Base-by-base conservation (phyloP, 2,329 filamentous ascomycete species). In the Cercospora zeae-maydis region DNA sequence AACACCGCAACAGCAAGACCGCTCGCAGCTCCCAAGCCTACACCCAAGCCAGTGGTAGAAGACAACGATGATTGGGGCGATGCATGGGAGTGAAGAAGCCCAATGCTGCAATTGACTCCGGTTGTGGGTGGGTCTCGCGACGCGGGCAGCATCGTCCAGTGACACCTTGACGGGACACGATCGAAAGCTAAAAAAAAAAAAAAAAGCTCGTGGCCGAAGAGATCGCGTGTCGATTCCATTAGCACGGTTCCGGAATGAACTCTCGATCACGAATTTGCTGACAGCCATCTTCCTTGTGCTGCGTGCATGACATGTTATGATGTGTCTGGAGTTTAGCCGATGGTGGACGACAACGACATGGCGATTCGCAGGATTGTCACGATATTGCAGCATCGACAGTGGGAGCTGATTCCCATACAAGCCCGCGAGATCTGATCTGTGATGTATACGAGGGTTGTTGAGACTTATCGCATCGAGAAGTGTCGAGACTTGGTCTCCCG, bases 21-120 rank as follows among this genome's bases (percentile, higher is more conserved):
- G 24, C 42, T 49, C 72, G 37, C 52, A 14, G 66, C 36, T 42
- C 54, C 58, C n/a, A 67, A 69, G 53, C 42, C 70, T 10, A 73
- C 72, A 24, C 70, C 62, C n/a, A 71, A 71, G 58, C 31, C 57
- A 16, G 45, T 39, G 8, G 71, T 72, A 57, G 72, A 75, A 11
- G 77, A 80, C 39, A 72, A 73, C 6, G 77, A 79, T 31, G 78
- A 78, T 39, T 80, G 75, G 75, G 75, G 75, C 19, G 73, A 75
- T 68, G 75, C 74, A 36, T 76, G 75, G 75, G 72, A 71, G 36
- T 75, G 55, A 59, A 19, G 6, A 6, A 34, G 42, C 42, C 42
- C 42, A 13, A 4, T 6, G 3, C n/a, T n/a, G 14, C 11, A 8
- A 45, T 58, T 34, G 55, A 19, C 27, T 30, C 37, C 33, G 14